Evolutionary conservation across 2,329 filamentous ascomycete species (phyloP).

Genomic region (Talaromyces rugulosus): DNA sequence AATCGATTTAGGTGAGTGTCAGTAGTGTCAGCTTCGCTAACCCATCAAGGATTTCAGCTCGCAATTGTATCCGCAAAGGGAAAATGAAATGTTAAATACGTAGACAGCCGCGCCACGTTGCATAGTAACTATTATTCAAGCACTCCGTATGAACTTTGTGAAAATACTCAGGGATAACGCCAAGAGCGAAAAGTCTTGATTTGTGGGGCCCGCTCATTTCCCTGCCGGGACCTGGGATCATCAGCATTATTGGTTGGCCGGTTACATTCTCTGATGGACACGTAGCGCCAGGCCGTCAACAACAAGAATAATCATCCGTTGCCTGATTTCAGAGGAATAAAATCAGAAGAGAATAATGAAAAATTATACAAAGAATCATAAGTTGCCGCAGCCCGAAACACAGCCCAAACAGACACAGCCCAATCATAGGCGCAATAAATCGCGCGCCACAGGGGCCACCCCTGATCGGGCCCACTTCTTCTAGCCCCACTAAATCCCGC

Average conservation of each 20-base stretch:
- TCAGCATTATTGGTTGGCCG: neutral
- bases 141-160: too few species aligned
- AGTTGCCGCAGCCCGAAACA: neutral
- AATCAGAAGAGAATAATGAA: too few species aligned
- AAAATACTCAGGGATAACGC: neutral
- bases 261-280: neutral
- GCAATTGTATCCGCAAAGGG: neutral
- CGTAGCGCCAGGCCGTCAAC: neutral
- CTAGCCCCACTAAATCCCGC: neutral
- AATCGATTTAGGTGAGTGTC: too few species aligned
- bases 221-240: neutral
- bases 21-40: neutral
- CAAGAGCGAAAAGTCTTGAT: neutral
- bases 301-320: too few species aligned
- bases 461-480: neutral
- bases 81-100: neutral
- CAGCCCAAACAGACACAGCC: neutral
- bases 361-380: too few species aligned
- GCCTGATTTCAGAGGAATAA: neutral
- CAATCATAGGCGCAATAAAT: neutral
- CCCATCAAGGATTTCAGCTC: neutral
- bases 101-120: neutral
- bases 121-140: too few species aligned
- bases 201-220: neutral
- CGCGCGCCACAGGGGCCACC: neutral